Base-by-base conservation (phyloP, 2,329 filamentous ascomycete genomes). In the Verticillium klebahnii region DNA sequence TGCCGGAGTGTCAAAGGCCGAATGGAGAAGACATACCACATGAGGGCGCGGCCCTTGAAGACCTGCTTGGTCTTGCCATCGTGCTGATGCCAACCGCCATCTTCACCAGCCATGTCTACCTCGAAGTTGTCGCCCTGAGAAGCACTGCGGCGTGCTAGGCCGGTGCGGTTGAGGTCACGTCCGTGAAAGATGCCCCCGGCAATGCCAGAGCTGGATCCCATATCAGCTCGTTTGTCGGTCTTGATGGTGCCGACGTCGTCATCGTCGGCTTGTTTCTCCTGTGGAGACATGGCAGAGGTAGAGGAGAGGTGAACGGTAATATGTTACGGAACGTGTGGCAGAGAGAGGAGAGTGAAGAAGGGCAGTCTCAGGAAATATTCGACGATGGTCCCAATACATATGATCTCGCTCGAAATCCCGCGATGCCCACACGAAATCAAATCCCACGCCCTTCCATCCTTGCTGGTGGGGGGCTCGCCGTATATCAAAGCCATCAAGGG, bases 31-130 rank as follows among this genome's bases (percentile, higher is more conserved):
- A 66, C 50, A 60, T 69, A 52, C 72, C 73, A 75, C 58, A 75
- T 68, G 67, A 75, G 63, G 25, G 72, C 68, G 9, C 70, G 73
- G 34, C 73, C 73, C 37, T 70, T 74, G 62, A 74, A 75, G 37
- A 75, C 69, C 66, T 75, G 73, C 66, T 74, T 74, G 68, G n/a
- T 52, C 6, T 52, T 52, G n/a, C 45, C 45, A 12, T 52, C 45
- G 23, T 52, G n/a, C 12, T 52, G n/a, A 19, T 52, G 45, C 45
- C 45, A 52, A 2, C 19, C 45, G 19, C 73, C 74, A 8, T 73
- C 71, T 14, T 69, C 68, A 5, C 71, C 72, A 6, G 34, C 19
- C 36, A 70, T 72, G 2, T 73, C 72, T 23, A 65, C 65, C 39
- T 73, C 70, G 11, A 60, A 63, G 19, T 67, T 58, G 5, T 68